phyloP scores from a whole-genome alignment of 371 early-diverging fungal genomes.

The Chytridiales sp. region DNA sequence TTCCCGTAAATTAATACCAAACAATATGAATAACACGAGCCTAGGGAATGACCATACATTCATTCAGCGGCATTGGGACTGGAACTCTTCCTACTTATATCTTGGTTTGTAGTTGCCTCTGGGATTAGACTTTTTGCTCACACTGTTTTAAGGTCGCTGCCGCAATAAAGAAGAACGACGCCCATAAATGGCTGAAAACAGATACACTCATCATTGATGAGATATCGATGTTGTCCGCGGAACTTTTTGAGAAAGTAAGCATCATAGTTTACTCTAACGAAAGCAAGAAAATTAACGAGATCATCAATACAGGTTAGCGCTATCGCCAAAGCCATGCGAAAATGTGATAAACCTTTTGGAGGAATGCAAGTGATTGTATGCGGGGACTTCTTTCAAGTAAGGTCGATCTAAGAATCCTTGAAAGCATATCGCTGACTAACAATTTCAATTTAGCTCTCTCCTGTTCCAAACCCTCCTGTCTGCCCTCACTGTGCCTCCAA shows the following conservation, averaged over 20 bases:
- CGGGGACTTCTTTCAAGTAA: slow-evolving; percentile 64
- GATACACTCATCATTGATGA: slow-evolving; percentile 53
- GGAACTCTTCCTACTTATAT: slow-evolving; percentile 9
- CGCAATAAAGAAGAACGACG: slow-evolving; percentile 11
- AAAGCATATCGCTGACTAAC: too few relatives aligned
- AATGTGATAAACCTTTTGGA: slow-evolving; percentile 50
- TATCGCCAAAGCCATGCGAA: slow-evolving; percentile 1
- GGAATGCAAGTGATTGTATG: slow-evolving; percentile 53
- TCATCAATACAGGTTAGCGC: slow-evolving; percentile 16
- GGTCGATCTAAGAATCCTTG: too few relatives aligned
- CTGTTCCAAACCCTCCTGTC: slow-evolving; percentile 33
- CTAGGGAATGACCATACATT: slow-evolving; percentile 55
- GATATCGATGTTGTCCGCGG: slow-evolving; percentile 48
- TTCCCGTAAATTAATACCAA: slow-evolving; percentile 5
- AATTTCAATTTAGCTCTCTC: too few relatives aligned
- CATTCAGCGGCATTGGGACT: slow-evolving; percentile 50
- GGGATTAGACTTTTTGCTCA: too few relatives aligned
- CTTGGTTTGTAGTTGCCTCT: too few relatives aligned
- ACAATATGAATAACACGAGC: slow-evolving; percentile 33
- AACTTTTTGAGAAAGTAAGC: slow-evolving; percentile 36
- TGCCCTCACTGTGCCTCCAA: slow-evolving; percentile 11
- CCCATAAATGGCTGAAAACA: slow-evolving; percentile 25
- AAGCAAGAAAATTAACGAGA: slow-evolving; percentile 30
- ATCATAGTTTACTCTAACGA: slow-evolving; percentile 23
- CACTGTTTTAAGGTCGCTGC: too few relatives aligned